Percentiles rank a stretch among this genome's conserved stretches.
Conservation (phyloP, 1,284 basidiomycete species). For the Mycosarcoma maydis region DNA sequence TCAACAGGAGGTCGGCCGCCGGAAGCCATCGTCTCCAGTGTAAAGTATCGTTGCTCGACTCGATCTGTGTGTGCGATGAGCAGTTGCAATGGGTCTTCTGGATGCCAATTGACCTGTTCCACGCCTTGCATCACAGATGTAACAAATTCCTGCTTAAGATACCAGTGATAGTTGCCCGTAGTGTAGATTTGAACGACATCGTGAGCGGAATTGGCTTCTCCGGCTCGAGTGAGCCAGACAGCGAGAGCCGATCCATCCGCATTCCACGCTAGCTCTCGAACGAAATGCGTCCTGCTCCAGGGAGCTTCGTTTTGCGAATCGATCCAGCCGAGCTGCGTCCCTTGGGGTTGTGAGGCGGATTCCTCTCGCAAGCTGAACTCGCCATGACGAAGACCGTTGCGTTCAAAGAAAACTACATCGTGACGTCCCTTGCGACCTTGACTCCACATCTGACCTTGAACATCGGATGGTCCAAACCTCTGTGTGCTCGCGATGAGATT, state of each 20-base stretch:
- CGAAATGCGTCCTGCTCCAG: slow-evolving; percentile 69
- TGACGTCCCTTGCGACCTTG: slow-evolving; percentile 71
- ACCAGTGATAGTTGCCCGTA: slow-evolving; percentile 95
- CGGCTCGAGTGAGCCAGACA: slow-evolving; percentile 75
- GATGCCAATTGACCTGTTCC: slow-evolving; percentile 84
- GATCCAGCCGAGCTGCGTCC: slow-evolving; percentile 47
- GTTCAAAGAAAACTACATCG: slow-evolving; percentile 92
- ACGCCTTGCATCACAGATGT: slow-evolving; percentile 9
- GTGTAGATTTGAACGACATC: slow-evolving; percentile 85
- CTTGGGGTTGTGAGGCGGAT: slow-evolving; percentile 63
- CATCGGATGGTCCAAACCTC: slow-evolving; percentile 78
- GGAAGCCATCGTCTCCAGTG: slow-evolving; percentile 81
- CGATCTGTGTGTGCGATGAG: slow-evolving; percentile 72
- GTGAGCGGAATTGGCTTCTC: neutral
- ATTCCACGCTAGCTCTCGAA: slow-evolving; percentile 86
- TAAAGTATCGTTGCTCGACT: slow-evolving; percentile 74
- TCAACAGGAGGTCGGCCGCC: slow-evolving; percentile 76
- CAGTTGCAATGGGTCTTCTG: slow-evolving; percentile 78
- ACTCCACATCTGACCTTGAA: slow-evolving; percentile 63
- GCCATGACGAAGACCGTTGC: slow-evolving; percentile 90
- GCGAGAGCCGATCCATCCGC: slow-evolving; percentile 85
- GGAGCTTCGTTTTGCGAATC: slow-evolving; percentile 15
- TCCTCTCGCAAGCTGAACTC: slow-evolving; percentile 80
- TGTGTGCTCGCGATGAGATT: slow-evolving; percentile 83
- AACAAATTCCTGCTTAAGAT: slow-evolving; percentile 61